phyloP scores from a whole-genome alignment of 192 early-diverging fungal genomes.

The Coemansia sp. region DNA sequence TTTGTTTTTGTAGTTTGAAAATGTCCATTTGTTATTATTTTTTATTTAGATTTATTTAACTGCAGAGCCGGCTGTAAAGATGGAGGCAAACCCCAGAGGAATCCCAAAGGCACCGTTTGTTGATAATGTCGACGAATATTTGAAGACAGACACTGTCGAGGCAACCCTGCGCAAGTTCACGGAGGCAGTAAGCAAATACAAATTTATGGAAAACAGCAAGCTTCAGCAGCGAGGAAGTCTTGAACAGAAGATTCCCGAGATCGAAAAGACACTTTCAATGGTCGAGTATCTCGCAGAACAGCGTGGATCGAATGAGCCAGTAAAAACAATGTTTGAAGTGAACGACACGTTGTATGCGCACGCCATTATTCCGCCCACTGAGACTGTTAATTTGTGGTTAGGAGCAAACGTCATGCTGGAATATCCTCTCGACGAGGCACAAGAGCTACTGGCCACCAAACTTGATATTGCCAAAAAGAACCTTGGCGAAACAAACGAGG shows the following conservation, averaged over 20 bases:
- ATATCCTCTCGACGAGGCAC: conserved; percentile 86
- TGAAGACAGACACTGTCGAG: conserved; percentile 73
- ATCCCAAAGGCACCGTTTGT: conserved; percentile 97
- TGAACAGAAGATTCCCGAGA: conserved; percentile 93
- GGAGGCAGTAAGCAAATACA: conserved; percentile 94
- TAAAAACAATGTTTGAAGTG: conserved; percentile 86
- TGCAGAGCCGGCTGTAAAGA: not conserved
- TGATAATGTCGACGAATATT: conserved; percentile 86
- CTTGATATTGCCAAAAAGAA: conserved; percentile 67
- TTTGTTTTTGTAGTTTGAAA: not conserved
- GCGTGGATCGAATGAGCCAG: conserved; percentile 61
- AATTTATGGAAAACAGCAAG: conserved; percentile 94
- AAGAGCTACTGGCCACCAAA: conserved; percentile 73
- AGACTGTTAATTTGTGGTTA: conserved; percentile 91
- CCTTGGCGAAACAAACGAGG: conserved; percentile 77
- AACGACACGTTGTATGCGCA: conserved; percentile 92
- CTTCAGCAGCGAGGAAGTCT: conserved; percentile 78
- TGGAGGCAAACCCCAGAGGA: conserved; percentile 85
- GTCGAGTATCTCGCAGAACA: conserved; percentile 73
- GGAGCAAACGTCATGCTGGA: conserved; percentile 99
- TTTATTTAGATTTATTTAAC: not conserved
- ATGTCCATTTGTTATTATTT: not conserved
- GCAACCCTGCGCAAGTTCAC: conserved; percentile 87
- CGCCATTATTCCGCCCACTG: conserved; percentile 72
- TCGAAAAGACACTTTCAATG: conserved; percentile 88